These are phyloP conservation scores for Lasiodiplodia theobromae DNA, from an alignment of 2,329 filamentous ascomycete species.

Conservation along the genomic window DNA sequence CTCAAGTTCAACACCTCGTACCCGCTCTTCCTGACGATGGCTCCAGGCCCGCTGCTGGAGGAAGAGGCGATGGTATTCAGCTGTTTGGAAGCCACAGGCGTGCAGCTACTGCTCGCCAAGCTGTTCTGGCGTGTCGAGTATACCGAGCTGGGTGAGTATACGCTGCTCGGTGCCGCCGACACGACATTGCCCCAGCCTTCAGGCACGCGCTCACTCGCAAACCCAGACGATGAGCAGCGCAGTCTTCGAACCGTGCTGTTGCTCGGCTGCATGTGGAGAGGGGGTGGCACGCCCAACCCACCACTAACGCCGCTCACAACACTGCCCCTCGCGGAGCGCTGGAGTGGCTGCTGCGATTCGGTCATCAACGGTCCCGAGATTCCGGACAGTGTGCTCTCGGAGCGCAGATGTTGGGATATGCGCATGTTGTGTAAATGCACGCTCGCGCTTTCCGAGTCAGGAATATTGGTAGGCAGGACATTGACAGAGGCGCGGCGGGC, in stretches of 20 bases:
- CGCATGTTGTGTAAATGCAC: constrained; percentile 54
- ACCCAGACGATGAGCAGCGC: constrained; percentile 14
- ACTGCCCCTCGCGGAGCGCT: neutral
- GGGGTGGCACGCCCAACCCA: neutral
- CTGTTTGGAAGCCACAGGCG: neutral
- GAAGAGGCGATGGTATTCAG: neutral
- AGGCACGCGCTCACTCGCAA: constrained; percentile 39
- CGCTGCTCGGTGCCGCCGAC: constrained; percentile 5
- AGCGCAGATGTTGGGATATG: constrained; percentile 55
- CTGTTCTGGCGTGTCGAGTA: constrained; percentile 51
- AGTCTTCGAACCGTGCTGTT: neutral
- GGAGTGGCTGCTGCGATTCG: neutral
- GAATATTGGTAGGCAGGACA: constrained; percentile 5
- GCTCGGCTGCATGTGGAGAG: neutral
- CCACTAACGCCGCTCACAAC: neutral
- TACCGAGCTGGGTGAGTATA: constrained; percentile 39
- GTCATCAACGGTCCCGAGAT: neutral
- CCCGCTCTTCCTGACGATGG: constrained; percentile 12
- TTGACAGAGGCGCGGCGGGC: constrained; percentile 6
- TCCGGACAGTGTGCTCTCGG: constrained; percentile 34
- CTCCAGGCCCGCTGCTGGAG: neutral
- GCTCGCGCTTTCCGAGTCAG: constrained; percentile 9
- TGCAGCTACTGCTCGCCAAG: constrained; percentile 5
- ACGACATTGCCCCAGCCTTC: constrained; percentile 47
- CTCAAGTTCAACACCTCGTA: constrained; percentile 16